Conservation (phyloP, 31 red algal species). For the Asparagopsis taxiformis region DNA sequence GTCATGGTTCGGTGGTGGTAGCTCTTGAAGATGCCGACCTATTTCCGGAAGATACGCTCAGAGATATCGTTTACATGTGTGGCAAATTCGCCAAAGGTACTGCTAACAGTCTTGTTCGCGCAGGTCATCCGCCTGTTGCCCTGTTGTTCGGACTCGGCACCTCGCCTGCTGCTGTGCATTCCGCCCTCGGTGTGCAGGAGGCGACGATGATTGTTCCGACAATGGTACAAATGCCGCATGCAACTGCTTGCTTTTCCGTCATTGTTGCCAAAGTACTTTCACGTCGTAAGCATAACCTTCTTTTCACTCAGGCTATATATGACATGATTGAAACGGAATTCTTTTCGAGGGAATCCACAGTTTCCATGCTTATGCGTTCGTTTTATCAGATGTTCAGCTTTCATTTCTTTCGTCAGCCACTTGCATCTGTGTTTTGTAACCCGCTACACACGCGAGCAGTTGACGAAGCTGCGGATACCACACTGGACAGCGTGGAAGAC, state of each 20-base stretch:
- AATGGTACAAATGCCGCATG: slow-evolving; percentile 14
- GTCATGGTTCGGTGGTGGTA: neutral
- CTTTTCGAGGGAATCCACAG: slow-evolving; percentile 14
- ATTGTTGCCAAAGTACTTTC: slow-evolving; percentile 14
- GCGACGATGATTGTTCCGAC: slow-evolving; percentile 34
- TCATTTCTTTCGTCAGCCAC: slow-evolving; percentile 25
- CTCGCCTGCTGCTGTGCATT: slow-evolving; percentile 20
- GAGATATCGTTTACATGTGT: slow-evolving; percentile 46
- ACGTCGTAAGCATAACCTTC: neutral
- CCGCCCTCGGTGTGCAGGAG: slow-evolving; percentile 39
- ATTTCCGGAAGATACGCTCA: slow-evolving; percentile 26
- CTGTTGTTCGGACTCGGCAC: slow-evolving; percentile 26
- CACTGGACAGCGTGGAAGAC: neutral
- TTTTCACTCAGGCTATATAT: slow-evolving; percentile 20
- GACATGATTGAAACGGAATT: slow-evolving; percentile 27
- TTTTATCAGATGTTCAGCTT: slow-evolving; percentile 10
- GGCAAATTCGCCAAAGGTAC: slow-evolving; percentile 1
- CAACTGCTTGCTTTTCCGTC: slow-evolving; percentile 17
- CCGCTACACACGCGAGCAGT: neutral
- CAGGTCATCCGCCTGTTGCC: slow-evolving; percentile 11
- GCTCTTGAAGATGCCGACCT: slow-evolving; percentile 33
- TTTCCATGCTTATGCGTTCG: slow-evolving; percentile 16
- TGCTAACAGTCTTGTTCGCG: neutral
- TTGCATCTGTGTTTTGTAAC: slow-evolving; percentile 28
- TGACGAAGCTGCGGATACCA: neutral